A percentile compares a stretch with the other conserved stretches of the same genome.
Conservation (phyloP, 768 basidiomycete species). For the Serendipita vermifera region DNA sequence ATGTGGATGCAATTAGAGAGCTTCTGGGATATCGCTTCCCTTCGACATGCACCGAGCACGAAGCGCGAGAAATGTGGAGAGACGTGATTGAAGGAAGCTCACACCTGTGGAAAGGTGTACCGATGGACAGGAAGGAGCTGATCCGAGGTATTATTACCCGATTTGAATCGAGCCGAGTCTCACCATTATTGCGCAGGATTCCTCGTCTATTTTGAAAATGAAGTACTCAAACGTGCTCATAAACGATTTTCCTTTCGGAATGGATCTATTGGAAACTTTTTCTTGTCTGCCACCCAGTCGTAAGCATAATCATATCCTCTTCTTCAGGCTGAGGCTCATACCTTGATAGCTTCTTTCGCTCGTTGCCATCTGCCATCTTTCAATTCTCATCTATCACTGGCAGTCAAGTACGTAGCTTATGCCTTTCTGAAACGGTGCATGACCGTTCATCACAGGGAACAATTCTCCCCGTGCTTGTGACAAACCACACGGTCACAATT, state of each 20-base stretch:
- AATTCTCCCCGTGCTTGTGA: conserved; percentile 87
- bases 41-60: conserved; percentile 53
- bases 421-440: conserved; percentile 7
- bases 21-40: conserved; percentile 75
- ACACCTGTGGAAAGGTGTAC: conserved; percentile 70
- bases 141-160: conserved; percentile 51
- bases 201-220: conserved; percentile 82
- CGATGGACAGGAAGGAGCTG: conserved; percentile 79
- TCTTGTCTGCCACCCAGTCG: conserved; percentile 24
- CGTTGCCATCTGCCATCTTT: conserved; percentile 86
- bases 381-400: conserved; percentile 84
- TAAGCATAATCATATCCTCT: conserved; percentile 36
- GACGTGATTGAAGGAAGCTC: conserved; percentile 83
- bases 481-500: conserved; percentile 92
- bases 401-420: conserved; percentile 36
- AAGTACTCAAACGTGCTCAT: conserved; percentile 76
- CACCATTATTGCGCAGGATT: conserved; percentile 43
- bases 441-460: too few relatives aligned
- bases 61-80: conserved; percentile 82
- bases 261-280: conserved; percentile 47
- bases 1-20: conserved; percentile 57
- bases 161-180: neutral
- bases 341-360: conserved; percentile 80
- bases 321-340: too few relatives aligned
- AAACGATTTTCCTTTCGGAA: conserved; percentile 92